Conservation (phyloP, 2,329 filamentous ascomycete species). For the Bipolaris sorokiniana region DNA sequence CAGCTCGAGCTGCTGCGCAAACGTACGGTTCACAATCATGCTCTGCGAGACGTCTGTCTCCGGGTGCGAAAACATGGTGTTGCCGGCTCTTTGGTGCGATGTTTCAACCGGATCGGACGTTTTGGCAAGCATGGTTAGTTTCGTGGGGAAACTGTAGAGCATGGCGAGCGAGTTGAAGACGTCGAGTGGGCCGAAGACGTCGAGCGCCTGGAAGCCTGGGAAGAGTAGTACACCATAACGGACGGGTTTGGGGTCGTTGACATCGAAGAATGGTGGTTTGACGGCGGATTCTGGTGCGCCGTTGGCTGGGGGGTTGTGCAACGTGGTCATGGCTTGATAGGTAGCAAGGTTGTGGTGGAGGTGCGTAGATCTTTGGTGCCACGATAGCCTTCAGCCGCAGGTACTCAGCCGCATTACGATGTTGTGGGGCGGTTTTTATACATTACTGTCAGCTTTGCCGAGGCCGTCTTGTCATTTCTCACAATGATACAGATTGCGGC, state of each 20-base stretch:
- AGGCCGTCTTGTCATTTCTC: background rate
- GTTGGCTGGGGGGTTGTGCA: constrained; percentile 2
- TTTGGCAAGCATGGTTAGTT: constrained; percentile 34
- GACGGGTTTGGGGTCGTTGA: constrained; percentile 17
- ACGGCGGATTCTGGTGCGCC: constrained; percentile 1
- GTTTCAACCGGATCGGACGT: constrained; percentile 33
- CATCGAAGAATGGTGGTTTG: constrained; percentile 17
- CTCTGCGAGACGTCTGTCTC: constrained; percentile 27
- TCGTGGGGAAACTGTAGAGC: constrained; percentile 33
- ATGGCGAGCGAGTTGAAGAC: constrained; percentile 47
- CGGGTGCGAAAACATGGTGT: constrained; percentile 24
- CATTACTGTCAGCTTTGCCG: background rate
- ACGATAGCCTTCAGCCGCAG: background rate
- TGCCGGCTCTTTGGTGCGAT: constrained; percentile 24
- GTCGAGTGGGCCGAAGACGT: constrained; percentile 54
- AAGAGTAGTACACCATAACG: constrained; percentile 35
- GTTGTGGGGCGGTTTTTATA: background rate
- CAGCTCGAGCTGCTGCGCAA: constrained; percentile 22
- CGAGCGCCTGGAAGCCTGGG: constrained; percentile 36
- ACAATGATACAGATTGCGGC: background rate
- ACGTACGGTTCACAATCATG: constrained; percentile 24
- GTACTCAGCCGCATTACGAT: background rate
- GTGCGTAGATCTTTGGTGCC: background rate
- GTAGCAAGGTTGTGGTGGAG: background rate
- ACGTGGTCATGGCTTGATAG: constrained; percentile 13